Evolutionary conservation across 2,329 filamentous ascomycete genomes (phyloP), one percentile per base, ranked within the genome.

Genomic region (Claviceps sp.): DNA sequence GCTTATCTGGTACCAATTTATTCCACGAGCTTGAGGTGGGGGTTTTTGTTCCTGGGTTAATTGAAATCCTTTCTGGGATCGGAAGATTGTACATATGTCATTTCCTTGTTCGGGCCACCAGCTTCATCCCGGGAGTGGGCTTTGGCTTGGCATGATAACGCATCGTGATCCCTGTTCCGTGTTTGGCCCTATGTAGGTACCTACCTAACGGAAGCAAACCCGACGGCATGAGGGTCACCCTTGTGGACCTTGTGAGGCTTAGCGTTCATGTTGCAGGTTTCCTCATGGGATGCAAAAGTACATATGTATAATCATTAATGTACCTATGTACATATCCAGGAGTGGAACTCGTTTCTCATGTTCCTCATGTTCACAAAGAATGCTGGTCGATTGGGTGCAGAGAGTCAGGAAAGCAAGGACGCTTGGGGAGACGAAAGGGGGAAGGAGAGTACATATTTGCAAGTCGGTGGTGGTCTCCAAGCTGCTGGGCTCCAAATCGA

Each of bases 91-190:
- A n/a, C n/a, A n/a, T n/a, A 26, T 13, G 17, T 17, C n/a, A 7
- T 40, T 45, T 29, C 26, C 23, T 20, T 5, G 7, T 23, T 45
- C 9, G 11, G n/a, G 29, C 14, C 11, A 29, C 26, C 6, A 20
- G 11, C 34, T 36, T 38, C 11, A 47, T 38, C n/a, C 34, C 8
- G 16, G 20, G 17, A 47, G 34, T 36, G 45, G 29, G n/a, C 9
- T 8, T 20, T 17, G 45, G 29, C 29, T 22, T 47, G 45, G 44
- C 29, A 38, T 14, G 45, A 38, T 36, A 36, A 45, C 23, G 23
- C 34, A 42, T 49, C 47, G 23, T 43, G n/a, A 49, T 43, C 38
- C 47, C 16, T 49, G 47, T 43, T 45, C 47, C 34, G 43, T 49
- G 16, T 48, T 48, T 39, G 46, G 23, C 11, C 9, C 29, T 20